Evolutionary conservation across 371 early-diverging fungal genomes (phyloP).

Genomic region (Gilbertella persicaria): DNA sequence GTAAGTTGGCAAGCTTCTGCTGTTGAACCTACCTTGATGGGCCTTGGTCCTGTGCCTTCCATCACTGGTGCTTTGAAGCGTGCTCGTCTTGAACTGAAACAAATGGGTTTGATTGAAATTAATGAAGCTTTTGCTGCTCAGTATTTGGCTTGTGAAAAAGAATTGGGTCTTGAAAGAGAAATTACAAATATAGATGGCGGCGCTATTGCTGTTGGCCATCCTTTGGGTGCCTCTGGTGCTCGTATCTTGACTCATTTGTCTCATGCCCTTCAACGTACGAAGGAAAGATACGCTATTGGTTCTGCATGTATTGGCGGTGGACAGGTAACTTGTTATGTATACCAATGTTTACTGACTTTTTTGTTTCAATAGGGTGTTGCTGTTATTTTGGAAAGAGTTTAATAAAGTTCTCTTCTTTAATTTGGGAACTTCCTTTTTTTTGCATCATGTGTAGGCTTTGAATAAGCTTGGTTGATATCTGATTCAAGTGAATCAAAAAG

Average conservation of each 20-base stretch:
- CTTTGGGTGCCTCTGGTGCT: constrained; percentile 95
- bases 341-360: too few species aligned
- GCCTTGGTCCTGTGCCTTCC: constrained; percentile 95
- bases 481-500: too few species aligned
- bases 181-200: constrained; percentile 93
- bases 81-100: constrained; percentile 76
- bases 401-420: constrained; percentile 3
- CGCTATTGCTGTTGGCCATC: constrained; percentile 97
- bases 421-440: too few species aligned
- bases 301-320: constrained; percentile 94
- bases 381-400: constrained; percentile 55
- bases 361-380: constrained; percentile 44
- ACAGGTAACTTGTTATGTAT: constrained; percentile 63
- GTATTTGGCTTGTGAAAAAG: constrained; percentile 88
- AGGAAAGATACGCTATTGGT: constrained; percentile 87
- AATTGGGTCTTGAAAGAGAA: constrained; percentile 76
- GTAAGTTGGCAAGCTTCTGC: constrained; percentile 88
- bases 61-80: constrained; percentile 84
- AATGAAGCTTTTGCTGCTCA: constrained; percentile 99
- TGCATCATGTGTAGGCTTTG: too few species aligned
- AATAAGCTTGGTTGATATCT: too few species aligned
- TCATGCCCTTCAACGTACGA: constrained; percentile 80
- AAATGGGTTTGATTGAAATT: constrained; percentile 93
- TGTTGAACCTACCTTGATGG: constrained; percentile 84
- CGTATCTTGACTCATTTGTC: constrained; percentile 90